These are phyloP conservation scores for Sclerotinia trifoliorum DNA, from an alignment of 2,329 filamentous ascomycete species.

Conservation along the genomic window DNA sequence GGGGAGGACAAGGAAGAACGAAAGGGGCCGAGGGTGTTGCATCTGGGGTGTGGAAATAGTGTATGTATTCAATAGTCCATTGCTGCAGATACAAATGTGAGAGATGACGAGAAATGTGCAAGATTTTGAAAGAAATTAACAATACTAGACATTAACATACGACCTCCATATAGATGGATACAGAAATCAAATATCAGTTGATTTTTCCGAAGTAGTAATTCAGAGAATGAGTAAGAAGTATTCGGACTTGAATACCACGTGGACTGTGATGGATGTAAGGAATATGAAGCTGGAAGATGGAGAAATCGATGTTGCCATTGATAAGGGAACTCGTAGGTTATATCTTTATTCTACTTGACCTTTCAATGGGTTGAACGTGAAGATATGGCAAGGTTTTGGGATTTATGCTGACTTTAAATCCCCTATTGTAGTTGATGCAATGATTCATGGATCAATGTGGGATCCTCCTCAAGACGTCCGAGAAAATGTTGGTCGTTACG, in stretches of 20 bases:
- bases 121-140: slow-evolving; percentile 20
- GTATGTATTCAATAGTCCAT: slow-evolving; percentile 41
- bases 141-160: slow-evolving; percentile 49
- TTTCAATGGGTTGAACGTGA: background rate
- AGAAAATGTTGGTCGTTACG: slow-evolving; percentile 49
- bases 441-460: slow-evolving; percentile 53
- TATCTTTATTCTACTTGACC: background rate
- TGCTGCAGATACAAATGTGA: background rate
- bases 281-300: slow-evolving; percentile 46
- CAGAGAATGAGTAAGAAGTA: slow-evolving; percentile 51
- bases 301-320: slow-evolving; percentile 56
- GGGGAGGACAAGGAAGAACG: slow-evolving; percentile 36
- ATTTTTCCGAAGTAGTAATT: slow-evolving; percentile 56
- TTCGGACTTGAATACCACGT: slow-evolving; percentile 40
- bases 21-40: slow-evolving; percentile 48
- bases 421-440: slow-evolving; percentile 43
- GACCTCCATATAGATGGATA: slow-evolving; percentile 51
- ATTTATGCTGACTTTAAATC: background rate
- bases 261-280: slow-evolving; percentile 52
- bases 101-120: background rate
- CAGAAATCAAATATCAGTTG: slow-evolving; percentile 52
- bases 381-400: background rate
- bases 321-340: slow-evolving; percentile 48
- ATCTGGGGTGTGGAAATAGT: slow-evolving; percentile 58
- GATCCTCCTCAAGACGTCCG: slow-evolving; percentile 50